Evolutionary conservation across 345 rosid genomes (phyloP).

Genomic region (Salix dunnii): DNA sequence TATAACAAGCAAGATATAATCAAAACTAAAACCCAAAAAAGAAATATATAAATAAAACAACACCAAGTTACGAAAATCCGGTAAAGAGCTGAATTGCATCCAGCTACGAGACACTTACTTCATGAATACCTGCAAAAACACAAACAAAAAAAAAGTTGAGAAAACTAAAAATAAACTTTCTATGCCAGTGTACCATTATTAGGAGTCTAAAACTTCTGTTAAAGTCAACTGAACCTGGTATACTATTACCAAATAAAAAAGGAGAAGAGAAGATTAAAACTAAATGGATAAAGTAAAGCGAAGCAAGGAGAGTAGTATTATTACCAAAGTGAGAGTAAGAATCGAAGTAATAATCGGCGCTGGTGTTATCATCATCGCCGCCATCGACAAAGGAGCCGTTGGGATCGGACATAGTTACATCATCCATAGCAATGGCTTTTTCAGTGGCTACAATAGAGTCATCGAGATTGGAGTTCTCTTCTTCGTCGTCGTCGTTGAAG

Average conservation of each 20-base stretch:
- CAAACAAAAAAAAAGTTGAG: not conserved
- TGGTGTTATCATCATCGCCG: constrained; percentile 62
- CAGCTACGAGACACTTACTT: constrained; percentile 66
- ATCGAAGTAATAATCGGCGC: constrained; percentile 98
- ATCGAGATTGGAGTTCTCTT: constrained; percentile 40
- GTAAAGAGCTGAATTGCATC: not conserved
- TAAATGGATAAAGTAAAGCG: not conserved
- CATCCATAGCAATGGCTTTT: constrained; percentile 31
- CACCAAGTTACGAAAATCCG: not conserved
- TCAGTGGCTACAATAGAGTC: constrained; percentile 27
- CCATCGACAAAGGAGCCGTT: constrained; percentile 35
- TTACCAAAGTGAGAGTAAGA: constrained; percentile 98
- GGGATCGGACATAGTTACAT: constrained; percentile 51
- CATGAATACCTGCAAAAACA: constrained; percentile 84
- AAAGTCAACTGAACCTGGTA: not conserved
- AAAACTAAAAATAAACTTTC: not conserved
- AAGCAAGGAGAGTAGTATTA: not conserved
- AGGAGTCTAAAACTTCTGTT: not conserved
- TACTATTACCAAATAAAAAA: not conserved
- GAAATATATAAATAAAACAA: too few species aligned
- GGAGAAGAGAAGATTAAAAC: not conserved
- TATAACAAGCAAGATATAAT: too few species aligned
- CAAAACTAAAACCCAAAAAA: too few species aligned
- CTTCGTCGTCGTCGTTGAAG: not conserved
- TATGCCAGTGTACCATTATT: not conserved